A percentile compares a stretch with the other conserved stretches of the same genome.
These are phyloP conservation scores for Symmetrospora coprosmae DNA, from an alignment of 768 basidiomycete genomes.

Conservation along the genomic window DNA sequence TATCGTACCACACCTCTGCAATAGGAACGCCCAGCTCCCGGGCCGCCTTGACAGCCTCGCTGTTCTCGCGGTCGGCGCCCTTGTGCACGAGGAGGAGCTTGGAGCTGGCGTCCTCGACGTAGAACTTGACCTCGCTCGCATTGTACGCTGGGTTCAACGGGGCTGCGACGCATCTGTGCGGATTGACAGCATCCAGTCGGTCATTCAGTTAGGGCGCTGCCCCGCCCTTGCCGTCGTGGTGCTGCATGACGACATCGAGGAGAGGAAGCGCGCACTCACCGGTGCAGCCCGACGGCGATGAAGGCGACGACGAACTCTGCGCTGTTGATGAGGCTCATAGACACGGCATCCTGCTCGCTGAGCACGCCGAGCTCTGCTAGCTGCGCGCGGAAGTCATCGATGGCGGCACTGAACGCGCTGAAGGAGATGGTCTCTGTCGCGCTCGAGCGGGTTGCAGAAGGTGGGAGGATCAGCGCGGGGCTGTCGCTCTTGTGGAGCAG, in stretches of 20 bases:
- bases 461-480: conserved; percentile 20
- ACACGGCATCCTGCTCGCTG: conserved; percentile 21
- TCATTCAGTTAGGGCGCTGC: too few species aligned
- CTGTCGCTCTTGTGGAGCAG: conserved; percentile 3
- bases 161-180: conserved; percentile 18
- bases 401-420: neutral
- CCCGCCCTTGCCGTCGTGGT: neutral
- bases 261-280: neutral
- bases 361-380: conserved; percentile 13
- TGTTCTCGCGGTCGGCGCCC: conserved; percentile 1
- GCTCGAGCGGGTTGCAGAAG: neutral
- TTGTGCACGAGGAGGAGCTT: conserved; percentile 24
- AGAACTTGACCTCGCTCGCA: conserved; percentile 25
- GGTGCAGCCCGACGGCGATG: conserved; percentile 18
- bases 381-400: conserved; percentile 14
- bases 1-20: conserved; percentile 24
- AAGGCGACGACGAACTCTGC: conserved; percentile 24
- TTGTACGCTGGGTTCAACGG: conserved; percentile 27
- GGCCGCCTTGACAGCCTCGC: conserved; percentile 22
- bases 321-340: conserved; percentile 23
- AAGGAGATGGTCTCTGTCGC: conserved; percentile 4
- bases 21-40: conserved; percentile 20
- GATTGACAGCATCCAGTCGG: neutral
- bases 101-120: conserved; percentile 21
- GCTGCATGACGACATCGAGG: neutral